Evolutionary conservation across 768 basidiomycete species (phyloP).

Genomic region (Pisolithus marmoratus): DNA sequence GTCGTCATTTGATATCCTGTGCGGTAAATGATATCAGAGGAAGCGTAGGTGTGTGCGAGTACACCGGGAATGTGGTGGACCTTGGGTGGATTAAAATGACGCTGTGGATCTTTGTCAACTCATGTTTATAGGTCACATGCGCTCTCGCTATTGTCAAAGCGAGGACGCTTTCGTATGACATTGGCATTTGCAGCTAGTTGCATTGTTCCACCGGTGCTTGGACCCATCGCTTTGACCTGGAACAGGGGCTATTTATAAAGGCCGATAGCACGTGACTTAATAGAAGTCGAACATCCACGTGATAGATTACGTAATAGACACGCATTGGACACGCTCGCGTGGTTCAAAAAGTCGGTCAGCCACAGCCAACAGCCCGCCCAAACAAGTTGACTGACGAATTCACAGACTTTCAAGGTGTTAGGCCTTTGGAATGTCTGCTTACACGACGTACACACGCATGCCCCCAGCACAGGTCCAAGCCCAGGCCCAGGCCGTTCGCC

Average conservation of each 20-base stretch:
- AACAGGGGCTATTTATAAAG: not conserved
- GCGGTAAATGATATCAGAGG: not conserved
- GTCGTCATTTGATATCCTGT: not conserved
- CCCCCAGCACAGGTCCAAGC: slow-evolving; percentile 22
- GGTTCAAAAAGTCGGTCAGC: slow-evolving; percentile 8
- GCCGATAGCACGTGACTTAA: slow-evolving; percentile 16
- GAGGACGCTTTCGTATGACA: not conserved
- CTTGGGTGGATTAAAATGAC: not conserved
- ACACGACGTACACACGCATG: slow-evolving; percentile 32
- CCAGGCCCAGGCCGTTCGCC: slow-evolving; percentile 26
- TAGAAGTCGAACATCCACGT: slow-evolving; percentile 24
- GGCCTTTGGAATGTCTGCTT: slow-evolving; percentile 37
- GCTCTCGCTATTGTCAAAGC: not conserved
- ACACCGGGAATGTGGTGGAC: no score
- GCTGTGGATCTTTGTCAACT: not conserved
- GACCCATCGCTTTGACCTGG: slow-evolving; percentile 3
- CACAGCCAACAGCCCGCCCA: no score
- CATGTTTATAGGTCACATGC: not conserved
- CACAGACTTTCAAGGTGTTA: slow-evolving; percentile 39
- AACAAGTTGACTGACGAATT: not conserved
- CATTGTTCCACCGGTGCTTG: slow-evolving; percentile 2
- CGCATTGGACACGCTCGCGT: slow-evolving; percentile 14
- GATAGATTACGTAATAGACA: slow-evolving; percentile 27
- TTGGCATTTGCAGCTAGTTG: not conserved
- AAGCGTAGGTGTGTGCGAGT: not conserved